Evolutionary conservation across 306 rosid genomes (phyloP).

Genomic region (Acacia melanoxylon): DNA sequence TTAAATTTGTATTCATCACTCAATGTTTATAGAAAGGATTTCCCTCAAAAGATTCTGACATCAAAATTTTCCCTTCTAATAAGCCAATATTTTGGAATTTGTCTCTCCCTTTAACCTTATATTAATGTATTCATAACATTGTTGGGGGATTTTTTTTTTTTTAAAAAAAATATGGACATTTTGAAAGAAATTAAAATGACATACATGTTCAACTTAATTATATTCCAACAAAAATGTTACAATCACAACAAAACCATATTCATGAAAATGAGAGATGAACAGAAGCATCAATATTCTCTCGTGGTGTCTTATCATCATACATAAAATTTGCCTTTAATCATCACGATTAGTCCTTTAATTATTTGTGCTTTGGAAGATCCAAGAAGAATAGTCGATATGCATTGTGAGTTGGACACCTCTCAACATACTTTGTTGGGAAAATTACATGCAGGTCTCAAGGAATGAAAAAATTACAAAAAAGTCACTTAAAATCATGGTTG

Average conservation of each 20-base stretch:
- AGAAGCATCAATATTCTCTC: constrained; percentile 27
- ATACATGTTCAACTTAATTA: not conserved
- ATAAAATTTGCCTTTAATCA: not conserved
- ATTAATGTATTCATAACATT: not conserved
- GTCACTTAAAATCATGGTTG: too few relatives aligned
- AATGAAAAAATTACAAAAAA: too few relatives aligned
- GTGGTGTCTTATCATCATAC: constrained; percentile 13
- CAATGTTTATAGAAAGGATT: too few relatives aligned
- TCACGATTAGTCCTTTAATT: not conserved
- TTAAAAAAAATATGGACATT: not conserved
- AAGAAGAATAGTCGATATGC: constrained; percentile 1
- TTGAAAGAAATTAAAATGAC: constrained; percentile 16
- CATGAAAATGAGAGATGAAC: constrained; percentile 26
- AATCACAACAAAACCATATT: constrained; percentile 28
- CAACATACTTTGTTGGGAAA: not conserved
- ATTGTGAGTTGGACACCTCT: constrained; percentile 15
- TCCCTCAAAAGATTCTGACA: too few relatives aligned
- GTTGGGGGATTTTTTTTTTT: not conserved
- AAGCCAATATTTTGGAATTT: too few relatives aligned
- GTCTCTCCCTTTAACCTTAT: too few relatives aligned
- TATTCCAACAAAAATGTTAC: constrained; percentile 33
- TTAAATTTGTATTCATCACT: too few relatives aligned
- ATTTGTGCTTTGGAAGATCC: not conserved
- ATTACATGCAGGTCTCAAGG: too few relatives aligned
- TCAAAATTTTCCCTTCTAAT: too few relatives aligned